A percentile compares a stretch with the other conserved stretches of the same genome.
phyloP scores from a whole-genome alignment of 78 protist genomes.

The Speleostelium caveatum region DNA sequence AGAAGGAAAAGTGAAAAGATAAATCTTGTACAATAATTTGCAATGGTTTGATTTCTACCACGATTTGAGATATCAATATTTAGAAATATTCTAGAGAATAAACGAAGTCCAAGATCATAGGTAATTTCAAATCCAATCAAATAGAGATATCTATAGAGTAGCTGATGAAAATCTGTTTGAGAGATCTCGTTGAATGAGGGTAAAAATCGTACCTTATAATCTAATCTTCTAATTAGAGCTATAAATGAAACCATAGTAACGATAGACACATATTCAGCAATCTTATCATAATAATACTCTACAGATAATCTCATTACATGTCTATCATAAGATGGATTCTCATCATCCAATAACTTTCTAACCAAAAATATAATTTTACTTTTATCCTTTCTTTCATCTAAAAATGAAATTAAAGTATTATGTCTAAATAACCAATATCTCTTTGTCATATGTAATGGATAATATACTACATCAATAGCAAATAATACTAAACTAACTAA shows the following conservation, averaged over 20 bases:
- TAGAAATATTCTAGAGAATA: slow-evolving; percentile 4
- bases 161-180: background rate
- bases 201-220: slow-evolving; percentile 13
- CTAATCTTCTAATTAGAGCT: slow-evolving; percentile 25
- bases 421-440: slow-evolving; percentile 65
- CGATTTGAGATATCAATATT: slow-evolving; percentile 69
- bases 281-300: slow-evolving; percentile 72
- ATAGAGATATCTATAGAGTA: slow-evolving; percentile 54
- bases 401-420: background rate
- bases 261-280: slow-evolving; percentile 62
- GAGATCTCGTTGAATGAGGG: background rate
- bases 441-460: slow-evolving; percentile 70
- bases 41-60: slow-evolving; percentile 68
- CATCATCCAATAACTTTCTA: slow-evolving; percentile 9
- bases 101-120: slow-evolving; percentile 46
- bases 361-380: background rate
- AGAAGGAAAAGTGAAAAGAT: slow-evolving; percentile 49
- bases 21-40: slow-evolving; percentile 61
- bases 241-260: slow-evolving; percentile 51
- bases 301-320: slow-evolving; percentile 46
- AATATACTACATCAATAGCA: slow-evolving; percentile 41
- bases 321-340: slow-evolving; percentile 62
- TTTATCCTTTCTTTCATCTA: slow-evolving; percentile 17
- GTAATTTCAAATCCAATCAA: slow-evolving; percentile 40
- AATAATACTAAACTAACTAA: slow-evolving; percentile 55